phyloP scores from a whole-genome alignment of 768 basidiomycete species.

The Serendipita indica region DNA sequence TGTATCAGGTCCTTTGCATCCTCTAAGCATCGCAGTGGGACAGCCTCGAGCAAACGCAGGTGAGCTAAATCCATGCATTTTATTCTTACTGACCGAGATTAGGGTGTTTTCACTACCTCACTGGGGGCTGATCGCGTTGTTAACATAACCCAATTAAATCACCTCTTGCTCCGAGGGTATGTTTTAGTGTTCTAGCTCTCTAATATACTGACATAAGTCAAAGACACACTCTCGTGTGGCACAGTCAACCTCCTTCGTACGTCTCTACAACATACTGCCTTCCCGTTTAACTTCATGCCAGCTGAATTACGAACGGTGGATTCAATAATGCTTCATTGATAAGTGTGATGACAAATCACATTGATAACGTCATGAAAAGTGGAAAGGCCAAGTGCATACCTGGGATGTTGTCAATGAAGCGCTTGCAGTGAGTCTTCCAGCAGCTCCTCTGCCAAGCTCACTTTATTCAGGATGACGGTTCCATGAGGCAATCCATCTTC shows the following conservation, averaged over 20 bases:
- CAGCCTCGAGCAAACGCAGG: conserved; percentile 34
- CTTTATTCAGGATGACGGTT: conserved; percentile 21
- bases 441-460: not conserved
- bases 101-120: conserved; percentile 23
- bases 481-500: conserved; percentile 38
- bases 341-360: conserved; percentile 33
- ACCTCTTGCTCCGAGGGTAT: conserved; percentile 32
- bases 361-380: conserved; percentile 35
- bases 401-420: conserved; percentile 25
- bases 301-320: conserved; percentile 3
- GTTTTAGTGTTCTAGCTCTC: not conserved
- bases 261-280: conserved; percentile 10
- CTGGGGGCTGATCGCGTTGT: conserved; percentile 31
- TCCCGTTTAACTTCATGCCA: not conserved
- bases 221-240: conserved; percentile 27
- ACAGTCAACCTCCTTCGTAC: conserved; percentile 39
- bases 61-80: conserved; percentile 12
- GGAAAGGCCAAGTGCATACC: conserved; percentile 38
- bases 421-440: conserved; percentile 27
- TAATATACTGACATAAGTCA: not conserved
- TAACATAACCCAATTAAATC: conserved; percentile 28
- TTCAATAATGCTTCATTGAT: conserved; percentile 15
- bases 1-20: conserved; percentile 26
- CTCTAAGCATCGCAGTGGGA: conserved; percentile 46
- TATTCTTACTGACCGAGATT: not conserved